Evolutionary conservation across 345 rosid genomes (phyloP).

Genomic region (Mercurialis annua): DNA sequence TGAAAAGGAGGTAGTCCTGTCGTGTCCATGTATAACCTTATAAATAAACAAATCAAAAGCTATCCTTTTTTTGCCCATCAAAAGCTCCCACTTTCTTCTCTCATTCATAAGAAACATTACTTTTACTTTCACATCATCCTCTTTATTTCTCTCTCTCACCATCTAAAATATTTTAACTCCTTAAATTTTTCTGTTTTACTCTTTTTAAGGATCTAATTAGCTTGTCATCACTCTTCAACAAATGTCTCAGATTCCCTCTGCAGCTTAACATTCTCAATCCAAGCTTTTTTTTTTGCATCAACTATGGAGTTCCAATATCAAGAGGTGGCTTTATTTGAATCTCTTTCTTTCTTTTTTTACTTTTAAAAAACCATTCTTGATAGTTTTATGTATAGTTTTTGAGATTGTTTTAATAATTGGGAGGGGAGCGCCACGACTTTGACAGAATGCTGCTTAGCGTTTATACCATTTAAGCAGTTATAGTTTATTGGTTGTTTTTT

Average conservation of each 20-base stretch:
- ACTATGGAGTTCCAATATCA: slow-evolving; percentile 41
- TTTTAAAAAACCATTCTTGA: neutral
- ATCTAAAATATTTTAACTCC: too few relatives aligned
- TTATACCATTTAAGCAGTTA: too few relatives aligned
- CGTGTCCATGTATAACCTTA: too few relatives aligned
- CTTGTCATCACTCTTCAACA: too few relatives aligned
- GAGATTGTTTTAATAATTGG: too few relatives aligned
- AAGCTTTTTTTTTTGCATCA: neutral
- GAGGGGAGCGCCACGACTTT: too few relatives aligned
- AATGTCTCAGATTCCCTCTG: neutral
- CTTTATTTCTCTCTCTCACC: neutral
- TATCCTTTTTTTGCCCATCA: too few relatives aligned
- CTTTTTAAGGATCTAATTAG: too few relatives aligned
- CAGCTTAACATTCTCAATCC: neutral
- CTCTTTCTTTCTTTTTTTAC: neutral
- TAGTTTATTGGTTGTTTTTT: too few relatives aligned
- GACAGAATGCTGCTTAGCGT: too few relatives aligned
- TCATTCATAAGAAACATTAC: neutral
- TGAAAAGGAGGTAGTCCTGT: neutral
- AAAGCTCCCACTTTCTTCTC: neutral
- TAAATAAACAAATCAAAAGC: neutral
- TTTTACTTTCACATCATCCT: neutral
- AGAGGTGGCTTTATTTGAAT: slow-evolving; percentile 34
- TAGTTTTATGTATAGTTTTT: neutral
- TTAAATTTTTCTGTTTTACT: too few relatives aligned